Conservation (phyloP, 345 rosid genomes). For the Reutealis trisperma region DNA sequence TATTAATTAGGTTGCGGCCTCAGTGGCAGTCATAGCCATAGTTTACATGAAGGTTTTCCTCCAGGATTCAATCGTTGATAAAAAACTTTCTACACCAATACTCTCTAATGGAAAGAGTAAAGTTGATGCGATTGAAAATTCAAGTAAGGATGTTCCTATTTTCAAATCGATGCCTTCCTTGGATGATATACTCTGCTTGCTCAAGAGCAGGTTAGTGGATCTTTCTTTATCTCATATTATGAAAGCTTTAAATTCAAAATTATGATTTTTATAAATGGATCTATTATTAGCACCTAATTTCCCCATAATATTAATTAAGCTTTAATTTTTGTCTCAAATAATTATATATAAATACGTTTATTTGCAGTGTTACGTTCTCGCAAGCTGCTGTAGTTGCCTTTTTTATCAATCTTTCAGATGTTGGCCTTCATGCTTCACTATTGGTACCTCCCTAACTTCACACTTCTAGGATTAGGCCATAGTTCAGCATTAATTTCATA, state of each 20-base stretch:
- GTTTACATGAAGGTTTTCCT: conserved; percentile 68
- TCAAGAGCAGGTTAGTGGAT: conserved; percentile 63
- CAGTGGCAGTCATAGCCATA: conserved; percentile 48
- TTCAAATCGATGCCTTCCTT: conserved; percentile 55
- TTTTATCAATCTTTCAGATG: conserved; percentile 68
- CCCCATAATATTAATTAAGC: neutral
- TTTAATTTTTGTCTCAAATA: neutral
- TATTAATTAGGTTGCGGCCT: conserved; percentile 48
- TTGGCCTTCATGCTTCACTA: conserved; percentile 69
- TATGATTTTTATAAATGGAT: neutral
- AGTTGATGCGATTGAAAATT: conserved; percentile 26
- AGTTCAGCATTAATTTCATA: too few relatives aligned
- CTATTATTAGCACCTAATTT: neutral
- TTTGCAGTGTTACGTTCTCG: conserved; percentile 62
- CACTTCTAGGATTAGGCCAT: neutral
- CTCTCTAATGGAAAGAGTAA: conserved; percentile 35
- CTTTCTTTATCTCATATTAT: neutral
- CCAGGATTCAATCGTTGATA: conserved; percentile 53
- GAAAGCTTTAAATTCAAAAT: neutral
- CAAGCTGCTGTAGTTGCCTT: conserved; percentile 78
- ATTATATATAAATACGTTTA: neutral
- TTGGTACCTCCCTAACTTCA: conserved; percentile 46
- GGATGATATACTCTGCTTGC: conserved; percentile 48
- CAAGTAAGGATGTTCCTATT: conserved; percentile 21
- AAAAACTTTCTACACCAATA: conserved; percentile 41